Percentiles rank a stretch among this genome's conserved stretches.
phyloP scores from a whole-genome alignment of 768 basidiomycete species.

The Heimioporus sp. region DNA sequence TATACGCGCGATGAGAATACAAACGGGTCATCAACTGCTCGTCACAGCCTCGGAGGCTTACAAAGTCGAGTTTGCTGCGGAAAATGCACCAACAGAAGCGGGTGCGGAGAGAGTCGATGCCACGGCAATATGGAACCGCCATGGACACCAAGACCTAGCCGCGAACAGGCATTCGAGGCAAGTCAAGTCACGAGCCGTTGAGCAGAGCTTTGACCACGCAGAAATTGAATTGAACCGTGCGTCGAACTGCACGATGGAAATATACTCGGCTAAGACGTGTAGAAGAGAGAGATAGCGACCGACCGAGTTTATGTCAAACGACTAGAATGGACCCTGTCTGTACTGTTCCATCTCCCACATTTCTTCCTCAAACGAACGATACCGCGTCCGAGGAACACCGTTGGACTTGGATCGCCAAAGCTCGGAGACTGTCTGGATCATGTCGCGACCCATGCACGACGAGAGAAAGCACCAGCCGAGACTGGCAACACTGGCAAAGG shows the following conservation, averaged over 20 bases:
- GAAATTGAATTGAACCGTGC: no score
- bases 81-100: no score
- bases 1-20: constrained; percentile 18
- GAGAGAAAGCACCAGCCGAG: constrained; percentile 67
- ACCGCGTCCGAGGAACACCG: constrained; percentile 24
- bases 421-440: constrained; percentile 36
- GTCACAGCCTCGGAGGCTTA: no score
- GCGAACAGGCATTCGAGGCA: neutral
- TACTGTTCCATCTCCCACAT: constrained; percentile 60
- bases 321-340: constrained; percentile 20
- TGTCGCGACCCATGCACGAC: constrained; percentile 53
- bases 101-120: no score
- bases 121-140: no score
- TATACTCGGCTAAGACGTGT: constrained; percentile 19
- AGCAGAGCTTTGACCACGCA: fast-evolving
- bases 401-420: constrained; percentile 42
- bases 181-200: neutral
- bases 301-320: constrained; percentile 18
- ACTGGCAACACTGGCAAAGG: constrained; percentile 39
- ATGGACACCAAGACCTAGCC: no score
- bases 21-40: no score
- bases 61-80: no score
- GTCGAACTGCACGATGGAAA: constrained; percentile 20
- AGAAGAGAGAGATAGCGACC: neutral
- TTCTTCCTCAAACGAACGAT: constrained; percentile 43